These are phyloP conservation scores for Exophiala alcalophila DNA, from an alignment of 2,329 filamentous ascomycete species.

Conservation along the genomic window DNA sequence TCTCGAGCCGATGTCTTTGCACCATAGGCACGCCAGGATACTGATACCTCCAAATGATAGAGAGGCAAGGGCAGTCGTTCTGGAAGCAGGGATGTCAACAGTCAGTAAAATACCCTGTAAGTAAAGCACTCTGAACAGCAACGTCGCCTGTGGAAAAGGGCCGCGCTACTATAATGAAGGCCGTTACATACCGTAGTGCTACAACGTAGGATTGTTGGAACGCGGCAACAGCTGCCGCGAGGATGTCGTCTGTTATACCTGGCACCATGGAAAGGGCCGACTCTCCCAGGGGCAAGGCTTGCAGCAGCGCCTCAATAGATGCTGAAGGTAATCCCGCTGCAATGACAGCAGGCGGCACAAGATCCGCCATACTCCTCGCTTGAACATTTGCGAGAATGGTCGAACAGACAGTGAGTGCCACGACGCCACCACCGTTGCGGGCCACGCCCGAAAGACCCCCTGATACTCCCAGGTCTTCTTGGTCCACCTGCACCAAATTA, in stretches of 20 bases:
- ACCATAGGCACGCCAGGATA: slow-evolving; percentile 33
- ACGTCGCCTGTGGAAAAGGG: neutral
- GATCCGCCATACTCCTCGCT: slow-evolving; percentile 15
- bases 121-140: neutral
- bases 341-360: slow-evolving; percentile 38
- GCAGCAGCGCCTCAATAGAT: slow-evolving; percentile 1
- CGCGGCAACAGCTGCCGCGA: neutral
- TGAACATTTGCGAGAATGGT: slow-evolving; percentile 40
- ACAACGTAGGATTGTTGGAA: slow-evolving; percentile 4
- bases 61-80: slow-evolving; percentile 27
- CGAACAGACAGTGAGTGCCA: slow-evolving; percentile 43
- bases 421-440: slow-evolving; percentile 43
- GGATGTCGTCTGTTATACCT: neutral
- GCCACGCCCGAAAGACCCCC: slow-evolving; percentile 46
- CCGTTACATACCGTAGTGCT: slow-evolving; percentile 3
- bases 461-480: slow-evolving; percentile 48
- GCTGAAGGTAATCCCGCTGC: slow-evolving; percentile 35
- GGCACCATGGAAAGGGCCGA: slow-evolving; percentile 3
- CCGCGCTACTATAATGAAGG: neutral
- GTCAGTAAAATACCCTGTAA: neutral
- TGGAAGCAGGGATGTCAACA: neutral
- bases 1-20: slow-evolving; percentile 34
- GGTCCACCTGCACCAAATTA: slow-evolving; percentile 31
- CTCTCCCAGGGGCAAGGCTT: slow-evolving; percentile 5
- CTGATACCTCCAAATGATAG: slow-evolving; percentile 35